Percentiles rank a stretch among this genome's conserved stretches.
Conservation (phyloP, 2,329 filamentous ascomycete species). For the Rutstroemia sydowiana region DNA sequence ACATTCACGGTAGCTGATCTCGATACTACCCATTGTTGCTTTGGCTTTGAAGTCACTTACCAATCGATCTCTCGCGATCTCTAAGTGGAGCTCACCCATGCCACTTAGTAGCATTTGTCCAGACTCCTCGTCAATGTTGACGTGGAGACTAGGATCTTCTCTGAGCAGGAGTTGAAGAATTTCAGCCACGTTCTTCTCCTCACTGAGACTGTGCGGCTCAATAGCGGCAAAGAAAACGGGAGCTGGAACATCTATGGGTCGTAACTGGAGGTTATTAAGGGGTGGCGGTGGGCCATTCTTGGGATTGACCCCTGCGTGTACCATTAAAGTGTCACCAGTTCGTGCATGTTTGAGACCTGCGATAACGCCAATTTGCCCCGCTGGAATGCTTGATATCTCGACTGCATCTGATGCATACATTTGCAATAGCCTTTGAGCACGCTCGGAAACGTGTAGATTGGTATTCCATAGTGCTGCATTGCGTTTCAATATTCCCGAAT, state of each 20-base stretch:
- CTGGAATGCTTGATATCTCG: slow-evolving; percentile 70
- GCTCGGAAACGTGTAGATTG: slow-evolving; percentile 70
- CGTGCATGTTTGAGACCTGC: slow-evolving; percentile 84
- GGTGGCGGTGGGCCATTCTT: slow-evolving; percentile 59
- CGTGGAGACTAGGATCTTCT: slow-evolving; percentile 87
- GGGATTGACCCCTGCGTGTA: slow-evolving; percentile 55
- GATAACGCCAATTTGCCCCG: slow-evolving; percentile 91
- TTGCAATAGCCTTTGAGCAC: slow-evolving; percentile 72
- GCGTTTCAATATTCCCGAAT: slow-evolving; percentile 71
- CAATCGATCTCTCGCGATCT: slow-evolving; percentile 83
- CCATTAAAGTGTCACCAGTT: slow-evolving; percentile 86
- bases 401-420: slow-evolving; percentile 86
- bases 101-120: slow-evolving; percentile 90
- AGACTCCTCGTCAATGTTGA: slow-evolving; percentile 78
- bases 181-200: slow-evolving; percentile 72
- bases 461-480: slow-evolving; percentile 81
- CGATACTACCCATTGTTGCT: slow-evolving; percentile 78
- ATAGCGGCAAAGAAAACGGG: slow-evolving; percentile 96
- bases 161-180: slow-evolving; percentile 71
- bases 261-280: slow-evolving; percentile 70
- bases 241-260: slow-evolving; percentile 82
- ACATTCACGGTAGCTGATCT: slow-evolving; percentile 91
- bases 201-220: slow-evolving; percentile 69
- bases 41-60: slow-evolving; percentile 84
- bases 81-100: slow-evolving; percentile 93